phyloP scores from a whole-genome alignment of 192 early-diverging fungal genomes.

The Backusella liffmaniae region DNA sequence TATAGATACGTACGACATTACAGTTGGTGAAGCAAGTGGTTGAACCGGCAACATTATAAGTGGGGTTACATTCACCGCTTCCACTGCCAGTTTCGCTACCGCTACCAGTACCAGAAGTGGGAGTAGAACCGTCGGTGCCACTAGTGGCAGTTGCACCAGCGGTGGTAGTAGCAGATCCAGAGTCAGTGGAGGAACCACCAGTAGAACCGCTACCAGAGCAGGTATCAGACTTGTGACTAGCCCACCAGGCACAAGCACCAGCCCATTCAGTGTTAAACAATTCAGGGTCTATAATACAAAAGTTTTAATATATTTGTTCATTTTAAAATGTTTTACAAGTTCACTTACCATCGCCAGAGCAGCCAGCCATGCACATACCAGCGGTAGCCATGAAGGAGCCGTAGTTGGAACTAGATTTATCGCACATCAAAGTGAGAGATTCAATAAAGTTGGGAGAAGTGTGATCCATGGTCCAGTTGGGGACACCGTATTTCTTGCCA shows the following conservation, averaged over 20 bases:
- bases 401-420: neutral
- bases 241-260: slow-evolving; percentile 10
- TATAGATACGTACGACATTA: neutral
- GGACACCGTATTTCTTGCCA: neutral
- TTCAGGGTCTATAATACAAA: too few species aligned
- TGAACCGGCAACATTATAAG: neutral
- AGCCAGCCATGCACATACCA: neutral
- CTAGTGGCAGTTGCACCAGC: too few species aligned
- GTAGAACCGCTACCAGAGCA: too few species aligned
- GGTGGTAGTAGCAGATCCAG: too few species aligned
- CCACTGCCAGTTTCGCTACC: too few species aligned
- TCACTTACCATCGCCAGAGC: neutral
- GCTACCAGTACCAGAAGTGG: too few species aligned
- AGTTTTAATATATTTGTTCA: too few species aligned
- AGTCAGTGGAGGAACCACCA: neutral
- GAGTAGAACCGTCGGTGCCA: too few species aligned
- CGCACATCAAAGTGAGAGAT: neutral
- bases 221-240: neutral
- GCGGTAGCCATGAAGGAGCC: neutral
- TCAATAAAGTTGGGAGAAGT: neutral
- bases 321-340: too few species aligned
- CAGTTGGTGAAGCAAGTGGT: neutral
- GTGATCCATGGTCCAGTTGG: neutral
- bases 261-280: neutral
- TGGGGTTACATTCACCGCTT: neutral